These are phyloP conservation scores for Aspergillus sclerotioniger DNA, from an alignment of 495 filamentous ascomycete genomes.

Conservation along the genomic window DNA sequence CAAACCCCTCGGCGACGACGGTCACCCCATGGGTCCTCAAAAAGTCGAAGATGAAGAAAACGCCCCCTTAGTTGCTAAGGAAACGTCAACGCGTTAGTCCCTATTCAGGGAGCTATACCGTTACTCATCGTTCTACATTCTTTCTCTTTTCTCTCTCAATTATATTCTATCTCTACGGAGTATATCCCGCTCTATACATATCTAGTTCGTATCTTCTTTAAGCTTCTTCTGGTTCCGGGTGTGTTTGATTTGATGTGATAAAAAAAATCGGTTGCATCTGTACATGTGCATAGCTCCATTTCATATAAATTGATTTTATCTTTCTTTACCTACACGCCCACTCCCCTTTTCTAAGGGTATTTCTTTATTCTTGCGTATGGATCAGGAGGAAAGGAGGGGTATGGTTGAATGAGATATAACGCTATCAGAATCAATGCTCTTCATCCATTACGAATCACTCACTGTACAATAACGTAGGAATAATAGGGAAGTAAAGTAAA, in stretches of 20 bases:
- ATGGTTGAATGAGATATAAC: too few relatives aligned
- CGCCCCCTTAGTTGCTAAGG: conserved; percentile 29
- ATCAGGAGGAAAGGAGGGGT: too few relatives aligned
- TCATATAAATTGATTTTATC: conserved; percentile 4
- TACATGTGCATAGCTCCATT: not conserved
- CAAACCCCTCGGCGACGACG: conserved; percentile 13
- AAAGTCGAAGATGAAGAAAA: conserved; percentile 39
- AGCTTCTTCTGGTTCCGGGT: not conserved
- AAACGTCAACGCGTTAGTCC: conserved; percentile 11
- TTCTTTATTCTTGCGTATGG: too few relatives aligned
- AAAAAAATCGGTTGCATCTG: not conserved
- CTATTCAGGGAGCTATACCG: not conserved
- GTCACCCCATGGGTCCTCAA: conserved; percentile 24
- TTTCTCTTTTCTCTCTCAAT: not conserved
- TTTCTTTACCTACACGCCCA: not conserved
- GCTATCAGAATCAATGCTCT: too few relatives aligned
- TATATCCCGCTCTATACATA: not conserved
- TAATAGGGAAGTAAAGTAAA: not conserved
- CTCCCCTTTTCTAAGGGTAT: not conserved
- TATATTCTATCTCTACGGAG: not conserved
- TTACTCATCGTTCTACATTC: not conserved
- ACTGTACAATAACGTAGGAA: too few relatives aligned
- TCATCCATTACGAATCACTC: too few relatives aligned
- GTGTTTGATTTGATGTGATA: not conserved
- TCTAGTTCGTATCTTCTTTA: too few relatives aligned